phyloP scores from a whole-genome alignment of 1,284 basidiomycete species.

The Trichosporon coremiiforme region DNA sequence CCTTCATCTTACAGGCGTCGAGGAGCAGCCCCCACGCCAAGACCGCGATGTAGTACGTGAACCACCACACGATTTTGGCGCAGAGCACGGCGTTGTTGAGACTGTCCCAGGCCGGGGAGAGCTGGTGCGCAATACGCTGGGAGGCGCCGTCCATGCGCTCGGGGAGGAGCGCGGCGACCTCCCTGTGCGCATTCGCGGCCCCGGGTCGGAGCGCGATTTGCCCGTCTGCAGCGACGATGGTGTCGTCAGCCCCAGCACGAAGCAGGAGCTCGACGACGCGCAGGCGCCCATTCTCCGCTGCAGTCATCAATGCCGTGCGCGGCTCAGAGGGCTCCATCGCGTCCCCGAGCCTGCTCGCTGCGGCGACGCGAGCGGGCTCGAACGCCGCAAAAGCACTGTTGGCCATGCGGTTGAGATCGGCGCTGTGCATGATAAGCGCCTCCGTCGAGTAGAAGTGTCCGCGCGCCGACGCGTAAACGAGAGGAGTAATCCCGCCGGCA shows the following conservation, averaged over 20 bases:
- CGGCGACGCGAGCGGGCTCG: conserved; percentile 21
- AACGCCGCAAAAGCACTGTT: background rate
- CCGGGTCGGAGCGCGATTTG: conserved; percentile 30
- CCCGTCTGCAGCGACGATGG: conserved; percentile 23
- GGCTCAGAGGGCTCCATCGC: background rate
- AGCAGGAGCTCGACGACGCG: conserved; percentile 65
- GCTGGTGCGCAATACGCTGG: conserved; percentile 13
- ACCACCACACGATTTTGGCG: background rate
- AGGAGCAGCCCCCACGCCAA: too few species aligned
- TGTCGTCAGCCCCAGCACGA: conserved; percentile 65
- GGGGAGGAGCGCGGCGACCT: conserved; percentile 25
- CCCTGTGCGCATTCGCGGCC: conserved; percentile 1
- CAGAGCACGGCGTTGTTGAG: background rate
- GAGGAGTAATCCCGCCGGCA: background rate
- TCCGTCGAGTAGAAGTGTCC: conserved; percentile 12
- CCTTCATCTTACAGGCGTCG: too few species aligned
- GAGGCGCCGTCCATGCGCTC: conserved; percentile 20
- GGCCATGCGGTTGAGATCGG: conserved; percentile 15
- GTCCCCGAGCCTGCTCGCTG: background rate
- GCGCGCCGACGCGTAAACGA: conserved; percentile 7
- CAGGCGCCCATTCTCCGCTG: conserved; percentile 72
- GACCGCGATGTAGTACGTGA: too few species aligned
- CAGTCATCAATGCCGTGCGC: conserved; percentile 74
- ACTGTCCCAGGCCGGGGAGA: background rate
- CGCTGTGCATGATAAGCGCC: conserved; percentile 20